These are phyloP conservation scores for Guillardia theta DNA, from an alignment of 78 protist species.

Conservation along the genomic window DNA sequence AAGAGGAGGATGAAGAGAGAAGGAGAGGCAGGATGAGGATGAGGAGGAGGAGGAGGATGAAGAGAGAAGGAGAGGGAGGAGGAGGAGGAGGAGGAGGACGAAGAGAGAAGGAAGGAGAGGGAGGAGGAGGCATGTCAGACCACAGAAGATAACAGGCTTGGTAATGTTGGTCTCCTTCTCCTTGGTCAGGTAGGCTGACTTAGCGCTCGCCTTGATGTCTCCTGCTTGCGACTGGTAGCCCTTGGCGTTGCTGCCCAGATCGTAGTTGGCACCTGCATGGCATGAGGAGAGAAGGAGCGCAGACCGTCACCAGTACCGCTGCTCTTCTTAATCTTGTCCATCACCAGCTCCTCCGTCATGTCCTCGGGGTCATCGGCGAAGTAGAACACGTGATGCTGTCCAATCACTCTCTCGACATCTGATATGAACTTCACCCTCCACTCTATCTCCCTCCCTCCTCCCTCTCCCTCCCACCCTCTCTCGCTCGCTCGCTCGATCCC, in stretches of 20 bases:
- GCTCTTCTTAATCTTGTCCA: conserved; percentile 30
- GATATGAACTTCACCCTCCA: no score
- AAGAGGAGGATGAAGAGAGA: not conserved
- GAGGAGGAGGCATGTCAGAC: not conserved
- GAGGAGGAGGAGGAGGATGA: not conserved
- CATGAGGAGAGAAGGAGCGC: not conserved
- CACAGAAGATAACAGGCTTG: not conserved
- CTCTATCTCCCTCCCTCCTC: no score
- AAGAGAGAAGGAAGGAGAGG: not conserved
- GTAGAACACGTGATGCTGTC: conserved; percentile 37
- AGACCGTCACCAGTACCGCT: not conserved
- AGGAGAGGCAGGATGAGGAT: not conserved
- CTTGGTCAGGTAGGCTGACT: not conserved
- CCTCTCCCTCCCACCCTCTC: no score
- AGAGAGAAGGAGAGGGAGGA: not conserved
- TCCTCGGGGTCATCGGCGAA: conserved; percentile 29
- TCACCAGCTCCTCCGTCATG: not conserved
- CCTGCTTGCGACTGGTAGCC: conserved; percentile 5
- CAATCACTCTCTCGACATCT: not conserved
- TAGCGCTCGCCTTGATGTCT: not conserved
- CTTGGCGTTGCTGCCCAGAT: not conserved
- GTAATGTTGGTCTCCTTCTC: not conserved
- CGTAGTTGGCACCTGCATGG: conserved; percentile 27
- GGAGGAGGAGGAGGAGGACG: not conserved
- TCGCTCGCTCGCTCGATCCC: no score